Evolutionary conservation across 78 protist species (phyloP).

Genomic region (Dictyostelium intermedium): DNA sequence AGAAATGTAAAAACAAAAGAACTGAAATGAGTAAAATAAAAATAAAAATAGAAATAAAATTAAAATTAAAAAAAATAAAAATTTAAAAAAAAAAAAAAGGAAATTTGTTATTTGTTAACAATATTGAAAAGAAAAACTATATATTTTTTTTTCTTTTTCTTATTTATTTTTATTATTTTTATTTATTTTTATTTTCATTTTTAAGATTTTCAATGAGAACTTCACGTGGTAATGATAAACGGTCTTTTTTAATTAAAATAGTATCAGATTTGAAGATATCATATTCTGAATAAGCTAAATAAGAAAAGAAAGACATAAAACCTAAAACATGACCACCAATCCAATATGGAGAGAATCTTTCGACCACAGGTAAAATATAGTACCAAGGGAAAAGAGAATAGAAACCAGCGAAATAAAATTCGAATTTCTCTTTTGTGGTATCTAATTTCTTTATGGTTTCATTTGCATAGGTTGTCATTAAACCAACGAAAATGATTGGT

Average conservation of each 20-base stretch:
- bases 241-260: conserved; percentile 34
- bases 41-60: too few relatives aligned
- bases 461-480: conserved; percentile 61
- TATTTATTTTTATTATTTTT: background rate
- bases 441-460: conserved; percentile 19
- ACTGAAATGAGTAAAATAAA: too few relatives aligned
- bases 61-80: too few relatives aligned
- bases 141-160: background rate
- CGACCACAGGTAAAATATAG: conserved; percentile 67
- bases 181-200: background rate
- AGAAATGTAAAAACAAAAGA: too few relatives aligned
- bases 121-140: too few relatives aligned
- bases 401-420: conserved; percentile 54
- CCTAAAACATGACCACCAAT: conserved; percentile 90
- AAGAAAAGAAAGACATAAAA: conserved; percentile 85
- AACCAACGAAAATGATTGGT: conserved; percentile 85
- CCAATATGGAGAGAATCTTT: conserved; percentile 83
- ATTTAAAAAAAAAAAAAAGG: too few relatives aligned
- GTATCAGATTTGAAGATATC: conserved; percentile 65
- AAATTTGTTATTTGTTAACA: too few relatives aligned
- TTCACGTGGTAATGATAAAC: conserved; percentile 28
- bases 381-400: conserved; percentile 73
- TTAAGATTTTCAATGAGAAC: background rate
- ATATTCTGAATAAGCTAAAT: conserved; percentile 57
- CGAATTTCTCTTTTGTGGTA: conserved; percentile 56